Conservation (phyloP, 352 stramenopile genomes). For the Phytophthora crassamura region DNA sequence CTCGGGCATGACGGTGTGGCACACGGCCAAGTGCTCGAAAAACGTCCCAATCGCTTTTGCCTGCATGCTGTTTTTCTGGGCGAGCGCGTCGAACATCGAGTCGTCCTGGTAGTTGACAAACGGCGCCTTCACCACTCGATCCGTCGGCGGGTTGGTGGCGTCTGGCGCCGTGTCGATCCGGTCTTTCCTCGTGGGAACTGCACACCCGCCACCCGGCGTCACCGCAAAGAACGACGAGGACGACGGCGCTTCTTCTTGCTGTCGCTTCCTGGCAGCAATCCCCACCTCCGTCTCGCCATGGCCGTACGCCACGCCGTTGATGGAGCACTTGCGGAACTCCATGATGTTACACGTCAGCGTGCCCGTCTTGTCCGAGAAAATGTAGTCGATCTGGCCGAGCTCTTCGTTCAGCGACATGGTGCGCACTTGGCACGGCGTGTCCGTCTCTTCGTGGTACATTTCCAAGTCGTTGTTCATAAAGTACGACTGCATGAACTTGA, state of each 20-base stretch:
- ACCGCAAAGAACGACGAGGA: constrained; percentile 45
- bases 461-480: constrained; percentile 93
- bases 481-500: constrained; percentile 93
- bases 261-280: constrained; percentile 69
- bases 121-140: constrained; percentile 72
- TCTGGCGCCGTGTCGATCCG: constrained; percentile 32
- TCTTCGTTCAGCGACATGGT: constrained; percentile 95
- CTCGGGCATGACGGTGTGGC: constrained; percentile 98
- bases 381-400: constrained; percentile 93
- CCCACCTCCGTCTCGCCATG: constrained; percentile 89
- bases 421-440: constrained; percentile 92
- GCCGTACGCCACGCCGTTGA: constrained; percentile 94
- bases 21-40: constrained; percentile 90
- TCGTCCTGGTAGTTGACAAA: constrained; percentile 92
- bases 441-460: constrained; percentile 94
- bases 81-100: constrained; percentile 66
- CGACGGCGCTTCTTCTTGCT: constrained; percentile 48
- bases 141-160: constrained; percentile 34
- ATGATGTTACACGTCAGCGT: constrained; percentile 97
- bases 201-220: constrained; percentile 26
- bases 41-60: constrained; percentile 69
- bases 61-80: constrained; percentile 49
- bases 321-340: constrained; percentile 97
- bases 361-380: constrained; percentile 96
- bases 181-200: constrained; percentile 45